phyloP scores from a whole-genome alignment of 768 basidiomycete species.

The Lentinula sp. region DNA sequence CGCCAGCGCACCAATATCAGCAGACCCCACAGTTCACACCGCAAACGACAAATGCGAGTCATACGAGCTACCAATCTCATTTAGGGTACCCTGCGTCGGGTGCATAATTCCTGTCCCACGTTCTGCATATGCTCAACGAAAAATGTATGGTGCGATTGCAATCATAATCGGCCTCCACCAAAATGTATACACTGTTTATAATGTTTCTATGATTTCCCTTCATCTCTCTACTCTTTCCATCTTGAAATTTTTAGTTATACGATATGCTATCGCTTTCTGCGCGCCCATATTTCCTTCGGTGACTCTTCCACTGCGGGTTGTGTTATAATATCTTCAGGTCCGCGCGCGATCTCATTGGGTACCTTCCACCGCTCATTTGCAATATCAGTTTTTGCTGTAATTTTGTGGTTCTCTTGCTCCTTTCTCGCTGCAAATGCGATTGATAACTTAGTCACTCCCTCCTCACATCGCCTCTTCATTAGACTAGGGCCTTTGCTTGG shows the following conservation, averaged over 20 bases:
- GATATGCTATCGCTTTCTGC: constrained; percentile 2
- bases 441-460: neutral
- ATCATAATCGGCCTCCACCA: neutral
- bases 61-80: neutral
- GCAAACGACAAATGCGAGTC: neutral
- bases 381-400: neutral
- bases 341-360: neutral
- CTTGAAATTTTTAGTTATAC: neutral
- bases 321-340: neutral
- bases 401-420: neutral
- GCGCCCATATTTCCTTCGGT: neutral
- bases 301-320: neutral
- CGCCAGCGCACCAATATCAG: neutral
- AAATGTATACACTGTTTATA: neutral
- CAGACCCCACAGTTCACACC: neutral
- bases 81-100: neutral
- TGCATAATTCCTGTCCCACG: neutral
- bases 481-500: neutral
- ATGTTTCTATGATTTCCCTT: neutral
- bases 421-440: neutral
- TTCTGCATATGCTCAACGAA: neutral
- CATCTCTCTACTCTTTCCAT: neutral
- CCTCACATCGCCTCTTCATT: neutral
- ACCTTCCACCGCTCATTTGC: neutral
- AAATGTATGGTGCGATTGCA: neutral